phyloP scores from a whole-genome alignment of 495 filamentous ascomycete genomes.

The Echria macrotheca region DNA sequence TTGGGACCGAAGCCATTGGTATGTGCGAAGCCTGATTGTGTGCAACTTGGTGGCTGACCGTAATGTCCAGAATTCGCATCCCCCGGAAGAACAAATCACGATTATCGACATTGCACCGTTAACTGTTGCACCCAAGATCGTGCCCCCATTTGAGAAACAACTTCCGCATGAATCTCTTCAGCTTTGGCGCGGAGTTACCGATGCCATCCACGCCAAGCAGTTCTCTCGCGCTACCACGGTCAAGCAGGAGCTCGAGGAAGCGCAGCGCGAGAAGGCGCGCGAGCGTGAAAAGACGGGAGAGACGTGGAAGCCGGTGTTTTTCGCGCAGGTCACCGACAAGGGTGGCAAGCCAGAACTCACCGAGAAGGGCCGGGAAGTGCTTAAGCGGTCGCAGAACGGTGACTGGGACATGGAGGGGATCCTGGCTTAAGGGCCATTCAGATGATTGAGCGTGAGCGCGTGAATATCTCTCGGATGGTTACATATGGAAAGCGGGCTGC shows the following conservation, averaged over 20 bases:
- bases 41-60: background rate
- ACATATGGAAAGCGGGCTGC: too few species aligned
- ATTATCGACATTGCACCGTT: conserved; percentile 84
- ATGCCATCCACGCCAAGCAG: conserved; percentile 79
- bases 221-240: conserved; percentile 76
- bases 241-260: conserved; percentile 89
- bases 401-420: conserved; percentile 49
- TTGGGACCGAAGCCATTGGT: conserved; percentile 48
- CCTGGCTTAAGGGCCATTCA: conserved; percentile 9
- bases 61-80: conserved; percentile 32
- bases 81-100: conserved; percentile 57
- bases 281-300: conserved; percentile 60
- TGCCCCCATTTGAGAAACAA: conserved; percentile 71
- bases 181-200: conserved; percentile 82
- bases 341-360: conserved; percentile 74
- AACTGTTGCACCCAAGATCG: conserved; percentile 63
- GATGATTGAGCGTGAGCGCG: background rate
- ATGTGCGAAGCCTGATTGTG: conserved; percentile 17
- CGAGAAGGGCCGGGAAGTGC: conserved; percentile 64
- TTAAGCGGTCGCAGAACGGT: conserved; percentile 61
- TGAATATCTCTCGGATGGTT: too few species aligned
- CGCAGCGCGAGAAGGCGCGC: conserved; percentile 77
- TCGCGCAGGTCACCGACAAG: conserved; percentile 66
- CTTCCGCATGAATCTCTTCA: conserved; percentile 84
- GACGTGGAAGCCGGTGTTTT: conserved; percentile 86